These are phyloP conservation scores for Akanthomyces lecanii DNA, from an alignment of 2,329 filamentous ascomycete genomes.

Conservation along the genomic window DNA sequence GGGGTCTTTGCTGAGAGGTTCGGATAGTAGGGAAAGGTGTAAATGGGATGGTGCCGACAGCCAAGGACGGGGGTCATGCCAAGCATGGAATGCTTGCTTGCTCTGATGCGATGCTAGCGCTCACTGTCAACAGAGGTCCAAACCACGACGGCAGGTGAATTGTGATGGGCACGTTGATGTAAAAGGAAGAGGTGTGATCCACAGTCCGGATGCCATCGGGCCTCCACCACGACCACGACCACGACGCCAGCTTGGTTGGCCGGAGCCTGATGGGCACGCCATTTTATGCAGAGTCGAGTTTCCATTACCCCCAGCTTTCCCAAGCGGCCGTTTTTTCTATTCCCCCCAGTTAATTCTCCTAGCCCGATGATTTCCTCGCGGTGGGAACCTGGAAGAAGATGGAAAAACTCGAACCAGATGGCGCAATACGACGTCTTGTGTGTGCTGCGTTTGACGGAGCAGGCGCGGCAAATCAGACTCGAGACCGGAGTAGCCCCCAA, in stretches of 20 bases:
- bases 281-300: constrained; percentile 7
- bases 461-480: background rate
- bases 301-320: constrained; percentile 12
- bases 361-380: background rate
- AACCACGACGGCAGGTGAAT: too few relatives aligned
- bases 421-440: background rate
- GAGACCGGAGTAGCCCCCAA: background rate
- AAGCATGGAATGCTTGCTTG: background rate
- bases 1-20: too few relatives aligned
- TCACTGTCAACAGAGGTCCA: background rate
- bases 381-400: background rate
- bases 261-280: constrained; percentile 7
- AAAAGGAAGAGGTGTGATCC: background rate
- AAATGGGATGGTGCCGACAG: too few relatives aligned
- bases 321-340: background rate
- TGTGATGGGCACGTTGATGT: too few relatives aligned
- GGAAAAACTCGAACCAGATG: background rate
- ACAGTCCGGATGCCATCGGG: constrained; percentile 12
- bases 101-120: background rate
- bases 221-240: background rate
- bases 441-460: background rate
- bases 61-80: background rate
- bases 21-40: too few relatives aligned
- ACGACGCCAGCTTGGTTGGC: background rate
- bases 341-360: background rate